Conservation (phyloP, 371 early-diverging fungal genomes). For the Massospora cicadina region DNA sequence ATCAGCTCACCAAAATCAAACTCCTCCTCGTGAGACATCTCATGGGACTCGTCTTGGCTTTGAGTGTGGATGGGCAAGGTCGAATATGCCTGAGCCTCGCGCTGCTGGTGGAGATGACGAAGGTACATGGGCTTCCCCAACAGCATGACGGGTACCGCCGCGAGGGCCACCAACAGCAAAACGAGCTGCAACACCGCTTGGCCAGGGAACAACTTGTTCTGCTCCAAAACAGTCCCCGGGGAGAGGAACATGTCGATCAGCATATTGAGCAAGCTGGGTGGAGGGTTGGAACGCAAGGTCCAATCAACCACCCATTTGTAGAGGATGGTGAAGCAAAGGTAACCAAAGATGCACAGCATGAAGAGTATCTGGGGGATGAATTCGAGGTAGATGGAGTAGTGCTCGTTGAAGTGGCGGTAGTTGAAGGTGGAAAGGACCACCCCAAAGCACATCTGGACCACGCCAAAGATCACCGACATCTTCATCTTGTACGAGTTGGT, state of each 20-base stretch:
- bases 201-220: slow-evolving; percentile 62
- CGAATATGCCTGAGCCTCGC: slow-evolving; percentile 52
- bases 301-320: slow-evolving; percentile 96
- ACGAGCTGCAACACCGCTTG: slow-evolving; percentile 77
- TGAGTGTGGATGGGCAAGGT: slow-evolving; percentile 29
- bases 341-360: slow-evolving; percentile 89
- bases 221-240: slow-evolving; percentile 71
- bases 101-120: slow-evolving; percentile 58
- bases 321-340: slow-evolving; percentile 80
- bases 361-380: slow-evolving; percentile 93
- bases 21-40: not conserved
- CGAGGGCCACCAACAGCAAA: slow-evolving; percentile 66
- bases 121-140: slow-evolving; percentile 85
- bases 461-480: slow-evolving; percentile 94
- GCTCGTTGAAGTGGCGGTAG: slow-evolving; percentile 68
- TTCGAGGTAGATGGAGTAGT: slow-evolving; percentile 63
- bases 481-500: slow-evolving; percentile 99
- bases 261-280: slow-evolving; percentile 93
- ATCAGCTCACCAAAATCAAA: slow-evolving; percentile 79
- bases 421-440: slow-evolving; percentile 85
- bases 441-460: slow-evolving; percentile 96
- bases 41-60: slow-evolving; percentile 25
- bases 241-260: slow-evolving; percentile 98
- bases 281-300: slow-evolving; percentile 51
- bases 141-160: slow-evolving; percentile 98